Conservation (phyloP, 2,329 filamentous ascomycete species). For the Phialophora chinensis region DNA sequence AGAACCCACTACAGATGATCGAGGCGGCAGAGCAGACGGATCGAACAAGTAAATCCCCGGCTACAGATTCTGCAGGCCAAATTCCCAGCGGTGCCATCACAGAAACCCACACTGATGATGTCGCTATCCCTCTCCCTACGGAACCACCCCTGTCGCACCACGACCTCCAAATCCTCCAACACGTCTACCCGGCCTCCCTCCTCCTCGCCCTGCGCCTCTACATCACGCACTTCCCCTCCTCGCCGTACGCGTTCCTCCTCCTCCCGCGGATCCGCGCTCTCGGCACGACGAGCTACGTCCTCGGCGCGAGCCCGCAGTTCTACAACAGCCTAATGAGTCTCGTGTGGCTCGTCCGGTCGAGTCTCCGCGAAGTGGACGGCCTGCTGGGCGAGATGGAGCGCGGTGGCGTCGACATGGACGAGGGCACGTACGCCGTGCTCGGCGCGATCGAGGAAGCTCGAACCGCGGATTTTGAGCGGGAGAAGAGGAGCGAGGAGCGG, state of each 20-base stretch:
- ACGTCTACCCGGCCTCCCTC: conserved; percentile 51
- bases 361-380: conserved; percentile 48
- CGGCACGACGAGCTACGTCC: conserved; percentile 50
- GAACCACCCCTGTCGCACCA: not conserved
- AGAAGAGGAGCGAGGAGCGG: not conserved
- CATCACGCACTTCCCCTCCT: conserved; percentile 49
- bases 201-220: conserved; percentile 50
- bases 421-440: conserved; percentile 42
- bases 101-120: too few species aligned
- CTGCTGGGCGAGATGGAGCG: conserved; percentile 53
- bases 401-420: conserved; percentile 48
- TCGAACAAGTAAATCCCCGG: not conserved
- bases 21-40: conserved; percentile 19
- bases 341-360: conserved; percentile 50
- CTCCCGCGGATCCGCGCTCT: conserved; percentile 49
- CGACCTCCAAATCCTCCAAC: conserved; percentile 25
- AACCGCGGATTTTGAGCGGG: conserved; percentile 17
- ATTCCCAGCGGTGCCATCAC: not conserved
- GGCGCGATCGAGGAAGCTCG: conserved; percentile 30
- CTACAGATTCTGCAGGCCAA: not conserved
- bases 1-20: conserved; percentile 17
- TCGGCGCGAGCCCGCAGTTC: conserved; percentile 50
- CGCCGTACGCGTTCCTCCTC: conserved; percentile 49
- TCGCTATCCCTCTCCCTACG: not conserved
- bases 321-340: conserved; percentile 54